Evolutionary conservation across 805 yeast species (phyloP).

Genomic region (Spathaspora arborariae): DNA sequence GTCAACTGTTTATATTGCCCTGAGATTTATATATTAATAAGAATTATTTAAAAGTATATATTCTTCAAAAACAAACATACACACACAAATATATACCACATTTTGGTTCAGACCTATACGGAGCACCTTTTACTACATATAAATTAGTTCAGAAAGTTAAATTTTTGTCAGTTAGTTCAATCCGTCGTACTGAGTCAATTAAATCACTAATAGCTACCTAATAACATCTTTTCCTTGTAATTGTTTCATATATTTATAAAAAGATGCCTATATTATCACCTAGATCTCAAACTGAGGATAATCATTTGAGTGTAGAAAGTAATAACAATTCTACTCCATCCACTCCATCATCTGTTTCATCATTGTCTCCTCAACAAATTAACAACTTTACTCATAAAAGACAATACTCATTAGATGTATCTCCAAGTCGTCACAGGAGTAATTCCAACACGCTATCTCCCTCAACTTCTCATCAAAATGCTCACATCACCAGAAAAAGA

Average conservation of each 20-base stretch:
- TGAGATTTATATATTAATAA: too few relatives aligned
- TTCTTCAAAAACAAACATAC: too few relatives aligned
- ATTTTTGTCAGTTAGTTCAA: too few relatives aligned
- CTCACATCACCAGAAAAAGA: conserved; percentile 42
- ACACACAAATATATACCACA: too few relatives aligned
- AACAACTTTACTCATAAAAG: conserved; percentile 1
- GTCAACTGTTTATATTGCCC: too few relatives aligned
- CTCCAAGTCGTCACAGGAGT: conserved; percentile 7
- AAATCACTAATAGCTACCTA: background rate
- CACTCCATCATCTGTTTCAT: background rate
- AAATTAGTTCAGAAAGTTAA: too few relatives aligned
- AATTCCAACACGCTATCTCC: conserved; percentile 16
- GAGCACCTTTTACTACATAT: too few relatives aligned
- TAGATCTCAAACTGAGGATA: background rate
- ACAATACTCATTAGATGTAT: background rate
- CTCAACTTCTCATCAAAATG: conserved; percentile 22
- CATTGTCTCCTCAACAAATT: background rate
- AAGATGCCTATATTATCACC: background rate
- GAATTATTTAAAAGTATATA: too few relatives aligned
- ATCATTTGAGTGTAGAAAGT: background rate
- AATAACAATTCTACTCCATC: background rate
- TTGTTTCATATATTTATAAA: too few relatives aligned
- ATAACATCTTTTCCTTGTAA: background rate
- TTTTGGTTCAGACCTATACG: too few relatives aligned
- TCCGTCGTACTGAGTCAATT: too few relatives aligned